Base-by-base conservation (phyloP, 306 rosid genomes). In the Dryas drummondii region DNA sequence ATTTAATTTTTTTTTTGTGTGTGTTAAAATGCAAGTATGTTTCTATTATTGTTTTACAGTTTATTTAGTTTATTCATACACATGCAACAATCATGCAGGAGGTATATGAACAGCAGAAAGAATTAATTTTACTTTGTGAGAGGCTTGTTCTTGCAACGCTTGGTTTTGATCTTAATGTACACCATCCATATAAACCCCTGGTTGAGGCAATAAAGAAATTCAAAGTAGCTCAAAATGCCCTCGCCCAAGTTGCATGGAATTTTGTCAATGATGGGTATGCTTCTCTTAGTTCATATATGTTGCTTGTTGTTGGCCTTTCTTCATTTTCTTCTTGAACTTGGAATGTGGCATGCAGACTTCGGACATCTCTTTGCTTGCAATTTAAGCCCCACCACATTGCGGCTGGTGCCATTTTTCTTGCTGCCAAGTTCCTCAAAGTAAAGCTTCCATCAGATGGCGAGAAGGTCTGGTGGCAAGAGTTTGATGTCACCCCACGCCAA, bases 381-480 rank as follows among this genome's bases (percentile, higher is more conserved):
- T 94, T 94, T 89, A 90, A 81, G 94, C 99, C 99, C 44, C 99
- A 94, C 62, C 99, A 94, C 83, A 92, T 92, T 71, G 99, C 99
- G 51, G 99, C 99, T 71, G 99, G 99, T 86, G 99, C 99, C 82
- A 90, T 94, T 83, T 94, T 91, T 83, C 99, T 94, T 78, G 99
- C 99, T 71, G 99, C 99, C 80, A 94, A 92, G 87, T 91, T 94
- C 86, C 97, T 94, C 58, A 92, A 94, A 86, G 99, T 94, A 82
- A 92, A 92, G 84, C 97, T 94, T 76, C 98, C 98, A 42, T 90
- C 97, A 50, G 97, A 94, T 80, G 98, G 98, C 78, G 98, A 94
- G 90, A 94, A 91, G 93, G 97, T 94, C 80, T 94, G 98, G 98
- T 94, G 98, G 98, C 98, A 91, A 85, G 98, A 94, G 87, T 91